Conservation (phyloP, 169 alveolate genomes). For the Sarcocystis neurona region DNA sequence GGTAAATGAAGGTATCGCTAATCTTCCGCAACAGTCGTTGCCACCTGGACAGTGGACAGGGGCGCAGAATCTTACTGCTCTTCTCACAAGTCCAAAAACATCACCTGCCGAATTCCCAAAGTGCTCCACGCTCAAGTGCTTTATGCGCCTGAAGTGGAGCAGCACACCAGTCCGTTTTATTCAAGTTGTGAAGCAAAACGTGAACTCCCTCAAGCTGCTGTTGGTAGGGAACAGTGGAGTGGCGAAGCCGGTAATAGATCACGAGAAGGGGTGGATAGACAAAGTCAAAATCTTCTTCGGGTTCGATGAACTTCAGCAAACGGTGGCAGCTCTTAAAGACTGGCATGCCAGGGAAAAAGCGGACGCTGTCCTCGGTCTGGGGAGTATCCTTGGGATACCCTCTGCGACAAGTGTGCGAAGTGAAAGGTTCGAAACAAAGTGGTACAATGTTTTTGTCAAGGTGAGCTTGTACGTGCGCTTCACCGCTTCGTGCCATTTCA, state of each 20-base stretch:
- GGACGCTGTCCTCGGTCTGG: conserved; percentile 53
- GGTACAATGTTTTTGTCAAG: conserved; percentile 55
- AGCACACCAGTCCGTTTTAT: conserved; percentile 30
- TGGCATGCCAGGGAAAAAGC: conserved; percentile 41
- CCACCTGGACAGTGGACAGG: conserved; percentile 29
- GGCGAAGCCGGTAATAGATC: neutral
- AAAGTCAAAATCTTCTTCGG: conserved; percentile 7
- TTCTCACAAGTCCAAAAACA: neutral
- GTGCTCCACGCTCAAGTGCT: conserved; percentile 50
- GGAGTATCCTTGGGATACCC: conserved; percentile 39
- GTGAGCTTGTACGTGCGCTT: neutral
- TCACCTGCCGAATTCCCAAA: conserved; percentile 29
- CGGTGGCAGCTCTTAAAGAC: conserved; percentile 25
- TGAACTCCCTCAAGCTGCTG: conserved; percentile 46
- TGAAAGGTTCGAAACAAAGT: neutral
- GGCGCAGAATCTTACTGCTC: neutral
- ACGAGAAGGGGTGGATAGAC: neutral
- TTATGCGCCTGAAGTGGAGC: conserved; percentile 20
- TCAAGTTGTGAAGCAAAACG: neutral
- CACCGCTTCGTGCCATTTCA: neutral
- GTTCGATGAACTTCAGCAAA: conserved; percentile 22
- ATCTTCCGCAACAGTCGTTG: conserved; percentile 38
- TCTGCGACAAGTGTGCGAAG: conserved; percentile 27
- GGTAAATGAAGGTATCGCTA: neutral
- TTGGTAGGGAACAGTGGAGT: conserved; percentile 45